These are phyloP conservation scores for Wallacemonas sp. DNA, from an alignment of 208 protist genomes.

Conservation along the genomic window DNA sequence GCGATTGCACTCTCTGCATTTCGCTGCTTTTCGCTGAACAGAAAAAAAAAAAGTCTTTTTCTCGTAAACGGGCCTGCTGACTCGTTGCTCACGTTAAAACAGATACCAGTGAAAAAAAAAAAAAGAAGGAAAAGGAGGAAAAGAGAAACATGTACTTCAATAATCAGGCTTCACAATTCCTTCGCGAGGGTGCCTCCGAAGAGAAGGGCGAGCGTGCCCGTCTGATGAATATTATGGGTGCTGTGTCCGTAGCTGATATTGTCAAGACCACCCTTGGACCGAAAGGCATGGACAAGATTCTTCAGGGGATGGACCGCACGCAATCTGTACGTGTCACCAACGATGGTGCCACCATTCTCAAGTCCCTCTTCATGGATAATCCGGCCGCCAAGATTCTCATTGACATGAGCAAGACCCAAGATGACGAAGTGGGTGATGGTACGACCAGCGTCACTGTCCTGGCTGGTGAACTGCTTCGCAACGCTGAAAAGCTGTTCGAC, in stretches of 20 bases:
- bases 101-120: too few species aligned
- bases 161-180: slow-evolving; percentile 79
- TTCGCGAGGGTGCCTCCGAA: slow-evolving; percentile 86
- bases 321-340: slow-evolving; percentile 98
- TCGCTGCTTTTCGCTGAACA: too few species aligned
- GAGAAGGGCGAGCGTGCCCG: slow-evolving; percentile 93
- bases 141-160: slow-evolving; percentile 61
- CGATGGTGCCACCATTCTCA: slow-evolving; percentile 99
- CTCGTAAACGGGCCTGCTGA: too few species aligned
- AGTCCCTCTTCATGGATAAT: slow-evolving; percentile 98
- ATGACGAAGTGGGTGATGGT: slow-evolving; percentile 99
- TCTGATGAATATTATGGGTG: slow-evolving; percentile 93
- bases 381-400: slow-evolving; percentile 99
- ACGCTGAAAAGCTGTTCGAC: slow-evolving; percentile 97
- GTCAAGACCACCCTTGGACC: slow-evolving; percentile 99
- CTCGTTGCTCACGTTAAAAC: too few species aligned
- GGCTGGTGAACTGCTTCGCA: slow-evolving; percentile 97
- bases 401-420: slow-evolving; percentile 99
- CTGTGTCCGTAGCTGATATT: slow-evolving; percentile 95
- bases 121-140: too few species aligned
- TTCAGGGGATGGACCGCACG: slow-evolving; percentile 81
- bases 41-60: too few species aligned
- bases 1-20: too few species aligned
- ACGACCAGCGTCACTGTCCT: slow-evolving; percentile 99
- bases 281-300: slow-evolving; percentile 99